Conservation (phyloP, 306 rosid species). For the Herpetospermum pedunculosum region DNA sequence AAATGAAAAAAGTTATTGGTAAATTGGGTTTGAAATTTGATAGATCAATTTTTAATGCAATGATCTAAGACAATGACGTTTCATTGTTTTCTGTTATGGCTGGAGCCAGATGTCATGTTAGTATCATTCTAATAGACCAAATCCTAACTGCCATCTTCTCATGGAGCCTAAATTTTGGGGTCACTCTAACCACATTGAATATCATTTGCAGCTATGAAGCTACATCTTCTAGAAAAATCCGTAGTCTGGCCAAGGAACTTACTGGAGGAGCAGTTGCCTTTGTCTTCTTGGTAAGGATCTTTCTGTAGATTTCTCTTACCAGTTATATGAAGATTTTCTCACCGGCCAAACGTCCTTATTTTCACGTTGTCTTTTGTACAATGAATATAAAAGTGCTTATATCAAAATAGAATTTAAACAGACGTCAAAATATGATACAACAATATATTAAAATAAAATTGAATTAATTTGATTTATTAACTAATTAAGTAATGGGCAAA, state of each 20-base stretch:
- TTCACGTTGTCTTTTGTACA: background rate
- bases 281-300: slow-evolving; percentile 10
- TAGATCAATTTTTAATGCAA: background rate
- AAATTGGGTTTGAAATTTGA: background rate
- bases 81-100: background rate
- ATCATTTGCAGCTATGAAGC: slow-evolving; percentile 31
- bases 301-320: background rate
- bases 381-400: background rate
- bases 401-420: background rate
- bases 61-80: background rate
- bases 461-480: background rate
- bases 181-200: background rate
- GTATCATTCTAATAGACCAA: background rate
- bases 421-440: no score
- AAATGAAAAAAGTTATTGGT: no score
- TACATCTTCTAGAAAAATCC: slow-evolving; percentile 64
- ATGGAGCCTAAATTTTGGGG: background rate
- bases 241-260: slow-evolving; percentile 69
- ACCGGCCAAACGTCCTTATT: background rate
- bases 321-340: background rate
- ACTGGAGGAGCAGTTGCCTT: slow-evolving; percentile 71
- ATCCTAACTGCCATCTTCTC: background rate
- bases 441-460: background rate
- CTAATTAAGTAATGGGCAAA: background rate
- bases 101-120: background rate